A percentile compares a stretch with the other conserved stretches of the same genome.
These are phyloP conservation scores for Macaranga tanarius DNA, from an alignment of 441 rosid genomes.

Conservation along the genomic window DNA sequence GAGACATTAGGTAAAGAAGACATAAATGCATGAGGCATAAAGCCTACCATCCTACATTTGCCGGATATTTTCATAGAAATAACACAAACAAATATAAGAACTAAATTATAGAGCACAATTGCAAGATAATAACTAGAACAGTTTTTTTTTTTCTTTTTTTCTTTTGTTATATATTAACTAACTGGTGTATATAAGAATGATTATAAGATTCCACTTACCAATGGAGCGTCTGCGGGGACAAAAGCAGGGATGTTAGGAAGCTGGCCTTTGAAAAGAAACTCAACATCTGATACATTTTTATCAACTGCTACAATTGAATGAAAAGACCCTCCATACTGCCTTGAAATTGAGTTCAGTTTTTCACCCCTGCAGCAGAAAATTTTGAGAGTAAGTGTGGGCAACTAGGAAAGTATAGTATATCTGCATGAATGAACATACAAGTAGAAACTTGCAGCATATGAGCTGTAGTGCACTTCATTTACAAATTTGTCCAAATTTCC, in stretches of 20 bases:
- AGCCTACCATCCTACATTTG: too few species aligned
- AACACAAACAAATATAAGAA: neutral
- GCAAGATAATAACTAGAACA: neutral
- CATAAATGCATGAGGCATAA: too few species aligned
- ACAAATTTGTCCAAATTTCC: too few species aligned
- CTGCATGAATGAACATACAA: neutral
- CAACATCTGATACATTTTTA: constrained; percentile 25
- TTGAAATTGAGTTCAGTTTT: constrained; percentile 36
- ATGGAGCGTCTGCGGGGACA: neutral
- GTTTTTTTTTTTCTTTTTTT: too few species aligned
- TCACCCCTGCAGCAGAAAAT: constrained; percentile 33
- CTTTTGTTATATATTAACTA: neutral
- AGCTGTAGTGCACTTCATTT: too few species aligned
- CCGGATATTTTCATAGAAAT: neutral
- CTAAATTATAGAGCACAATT: neutral
- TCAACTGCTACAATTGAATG: constrained; percentile 22
- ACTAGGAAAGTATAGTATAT: neutral
- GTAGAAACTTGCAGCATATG: neutral
- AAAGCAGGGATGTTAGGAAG: constrained; percentile 27
- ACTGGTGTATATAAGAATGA: neutral
- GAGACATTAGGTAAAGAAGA: too few species aligned
- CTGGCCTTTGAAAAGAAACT: constrained; percentile 34
- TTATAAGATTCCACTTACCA: constrained; percentile 12
- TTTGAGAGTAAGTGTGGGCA: neutral
- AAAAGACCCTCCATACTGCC: constrained; percentile 35